These are phyloP conservation scores for Salix exigua DNA, from an alignment of 345 rosid genomes.

Conservation along the genomic window DNA sequence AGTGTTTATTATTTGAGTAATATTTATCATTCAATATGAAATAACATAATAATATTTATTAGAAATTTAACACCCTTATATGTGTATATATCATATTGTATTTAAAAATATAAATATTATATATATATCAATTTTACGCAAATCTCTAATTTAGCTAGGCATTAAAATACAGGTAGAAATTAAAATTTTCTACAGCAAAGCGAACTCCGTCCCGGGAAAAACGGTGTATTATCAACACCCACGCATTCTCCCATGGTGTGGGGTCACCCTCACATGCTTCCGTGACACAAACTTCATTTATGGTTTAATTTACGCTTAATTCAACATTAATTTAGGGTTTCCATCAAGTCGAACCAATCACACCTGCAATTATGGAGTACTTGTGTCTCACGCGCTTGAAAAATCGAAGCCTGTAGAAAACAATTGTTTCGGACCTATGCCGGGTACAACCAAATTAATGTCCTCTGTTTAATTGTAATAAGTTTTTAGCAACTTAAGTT, in stretches of 20 bases:
- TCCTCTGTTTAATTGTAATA: too few relatives aligned
- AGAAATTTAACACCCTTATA: too few relatives aligned
- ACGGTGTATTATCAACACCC: conserved; percentile 53
- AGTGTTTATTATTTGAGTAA: too few relatives aligned
- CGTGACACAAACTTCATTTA: conserved; percentile 29
- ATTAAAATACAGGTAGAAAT: conserved; percentile 13
- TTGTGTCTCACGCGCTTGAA: not conserved
- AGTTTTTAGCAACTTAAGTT: too few relatives aligned
- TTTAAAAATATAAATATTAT: too few relatives aligned
- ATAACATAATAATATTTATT: too few relatives aligned
- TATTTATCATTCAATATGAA: too few relatives aligned
- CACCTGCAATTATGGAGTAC: not conserved
- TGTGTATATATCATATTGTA: too few relatives aligned
- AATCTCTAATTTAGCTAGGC: not conserved
- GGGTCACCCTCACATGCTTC: conserved; percentile 68
- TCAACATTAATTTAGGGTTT: not conserved
- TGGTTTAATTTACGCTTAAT: conserved; percentile 7
- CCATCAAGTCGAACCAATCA: not conserved
- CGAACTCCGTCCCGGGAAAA: conserved; percentile 63
- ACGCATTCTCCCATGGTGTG: conserved; percentile 39
- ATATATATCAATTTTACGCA: too few relatives aligned
- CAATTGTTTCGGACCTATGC: too few relatives aligned
- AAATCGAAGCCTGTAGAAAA: not conserved
- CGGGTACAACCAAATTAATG: too few relatives aligned
- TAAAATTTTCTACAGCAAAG: conserved; percentile 41